These are phyloP conservation scores for Cladosporium sp. DNA, from an alignment of 2,329 filamentous ascomycete species.

Conservation along the genomic window DNA sequence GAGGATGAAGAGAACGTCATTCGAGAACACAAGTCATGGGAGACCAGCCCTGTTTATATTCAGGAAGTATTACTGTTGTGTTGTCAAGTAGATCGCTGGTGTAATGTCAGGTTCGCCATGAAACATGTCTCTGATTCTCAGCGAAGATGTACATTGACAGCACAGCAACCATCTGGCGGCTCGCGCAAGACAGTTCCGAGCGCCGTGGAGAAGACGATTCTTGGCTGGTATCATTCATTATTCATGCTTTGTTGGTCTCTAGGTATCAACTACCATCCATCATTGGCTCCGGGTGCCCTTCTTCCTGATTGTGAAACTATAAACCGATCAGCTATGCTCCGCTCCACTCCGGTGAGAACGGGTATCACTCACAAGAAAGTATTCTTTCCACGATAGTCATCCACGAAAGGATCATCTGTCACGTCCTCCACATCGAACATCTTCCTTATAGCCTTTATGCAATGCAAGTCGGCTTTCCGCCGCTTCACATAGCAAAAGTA, in stretches of 20 bases:
- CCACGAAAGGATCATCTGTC: slow-evolving; percentile 45
- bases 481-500: slow-evolving; percentile 96
- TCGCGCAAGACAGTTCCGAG: too few relatives aligned
- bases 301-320: slow-evolving; percentile 22
- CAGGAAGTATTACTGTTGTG: too few relatives aligned
- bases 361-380: slow-evolving; percentile 44
- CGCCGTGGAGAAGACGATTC: too few relatives aligned
- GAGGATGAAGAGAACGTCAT: not conserved
- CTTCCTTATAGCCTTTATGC: slow-evolving; percentile 48
- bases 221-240: too few relatives aligned
- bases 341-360: not conserved
- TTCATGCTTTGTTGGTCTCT: not conserved
- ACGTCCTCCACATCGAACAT: slow-evolving; percentile 45
- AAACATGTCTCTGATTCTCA: not conserved
- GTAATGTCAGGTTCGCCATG: too few relatives aligned
- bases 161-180: too few relatives aligned
- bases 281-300: slow-evolving; percentile 12
- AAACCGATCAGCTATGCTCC: not conserved
- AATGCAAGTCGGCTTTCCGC: slow-evolving; percentile 60
- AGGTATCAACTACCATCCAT: not conserved
- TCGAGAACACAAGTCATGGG: not conserved
- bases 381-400: slow-evolving; percentile 43
- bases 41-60: not conserved
- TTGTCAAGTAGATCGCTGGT: too few relatives aligned
- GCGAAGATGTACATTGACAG: too few relatives aligned